A percentile compares a stretch with the other conserved stretches of the same genome.
Conservation (phyloP, 805 yeast species). For the Nakazawaea ambrosiae region DNA sequence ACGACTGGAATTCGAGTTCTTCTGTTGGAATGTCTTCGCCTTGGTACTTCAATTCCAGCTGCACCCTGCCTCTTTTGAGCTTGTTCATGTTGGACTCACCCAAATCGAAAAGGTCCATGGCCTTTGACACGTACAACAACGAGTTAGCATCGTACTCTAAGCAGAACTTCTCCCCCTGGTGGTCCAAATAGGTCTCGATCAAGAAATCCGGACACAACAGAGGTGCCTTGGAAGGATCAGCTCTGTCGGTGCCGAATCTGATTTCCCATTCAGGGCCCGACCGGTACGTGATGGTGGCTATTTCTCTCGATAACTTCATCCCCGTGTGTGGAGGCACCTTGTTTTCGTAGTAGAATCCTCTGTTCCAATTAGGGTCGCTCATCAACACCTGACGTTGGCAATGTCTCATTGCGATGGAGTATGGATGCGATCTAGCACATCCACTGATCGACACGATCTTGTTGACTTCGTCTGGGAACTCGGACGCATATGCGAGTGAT, state of each 20-base stretch:
- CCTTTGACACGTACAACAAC: constrained; percentile 78
- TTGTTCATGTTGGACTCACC: constrained; percentile 40
- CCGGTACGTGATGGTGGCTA: constrained; percentile 89
- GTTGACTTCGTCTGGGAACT: constrained; percentile 69
- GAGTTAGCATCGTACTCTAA: constrained; percentile 89
- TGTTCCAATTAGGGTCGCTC: constrained; percentile 93
- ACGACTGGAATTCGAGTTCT: constrained; percentile 21
- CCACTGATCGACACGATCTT: constrained; percentile 80
- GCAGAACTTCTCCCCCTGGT: constrained; percentile 92
- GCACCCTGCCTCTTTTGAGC: constrained; percentile 34
- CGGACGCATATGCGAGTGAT: constrained; percentile 79
- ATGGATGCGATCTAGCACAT: constrained; percentile 91
- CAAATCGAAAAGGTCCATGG: constrained; percentile 90
- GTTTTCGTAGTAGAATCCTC: constrained; percentile 77
- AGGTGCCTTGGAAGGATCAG: constrained; percentile 72
- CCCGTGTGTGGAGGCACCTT: constrained; percentile 86
- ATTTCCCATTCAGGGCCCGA: constrained; percentile 98
- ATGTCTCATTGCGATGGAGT: constrained; percentile 88
- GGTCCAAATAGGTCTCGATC: constrained; percentile 89
- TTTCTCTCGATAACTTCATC: constrained; percentile 89
- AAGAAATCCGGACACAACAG: constrained; percentile 90
- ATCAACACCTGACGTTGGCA: constrained; percentile 88
- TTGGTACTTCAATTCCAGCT: constrained; percentile 25
- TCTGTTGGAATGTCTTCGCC: constrained; percentile 19
- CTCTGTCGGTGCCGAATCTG: constrained; percentile 81